A percentile compares a stretch with the other conserved stretches of the same genome.
Conservation (phyloP, 257 asterid genomes). For the Ilex aquifolium region DNA sequence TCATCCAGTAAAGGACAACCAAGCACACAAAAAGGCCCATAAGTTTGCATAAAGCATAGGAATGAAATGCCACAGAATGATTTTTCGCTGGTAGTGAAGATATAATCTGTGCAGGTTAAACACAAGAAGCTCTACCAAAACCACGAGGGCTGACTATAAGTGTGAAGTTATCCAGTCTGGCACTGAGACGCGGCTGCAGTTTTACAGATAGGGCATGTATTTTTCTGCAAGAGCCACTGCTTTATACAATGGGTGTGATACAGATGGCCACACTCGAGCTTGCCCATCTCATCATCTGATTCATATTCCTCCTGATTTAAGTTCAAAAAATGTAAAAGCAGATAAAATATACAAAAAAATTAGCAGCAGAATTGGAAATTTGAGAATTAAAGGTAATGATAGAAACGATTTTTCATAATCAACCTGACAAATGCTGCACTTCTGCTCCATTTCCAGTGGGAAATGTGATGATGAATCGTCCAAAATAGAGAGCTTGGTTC, state of each 20-base stretch:
- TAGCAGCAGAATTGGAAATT: neutral
- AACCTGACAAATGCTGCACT: conserved; percentile 93
- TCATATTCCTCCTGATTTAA: conserved; percentile 5
- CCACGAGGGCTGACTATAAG: too few species aligned
- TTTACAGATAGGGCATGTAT: neutral
- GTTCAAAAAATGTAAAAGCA: neutral
- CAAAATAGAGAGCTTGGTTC: conserved; percentile 25
- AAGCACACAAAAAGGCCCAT: too few species aligned
- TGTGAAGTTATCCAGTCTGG: neutral
- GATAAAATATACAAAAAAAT: neutral
- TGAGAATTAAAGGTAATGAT: neutral
- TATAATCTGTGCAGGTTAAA: too few species aligned
- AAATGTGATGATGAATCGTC: conserved; percentile 28
- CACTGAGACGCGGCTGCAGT: neutral
- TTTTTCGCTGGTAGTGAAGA: too few species aligned
- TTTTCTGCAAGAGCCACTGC: neutral
- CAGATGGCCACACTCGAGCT: neutral
- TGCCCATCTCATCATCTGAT: neutral
- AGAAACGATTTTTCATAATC: neutral
- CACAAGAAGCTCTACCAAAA: too few species aligned
- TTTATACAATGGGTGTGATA: conserved; percentile 3
- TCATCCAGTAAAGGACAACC: too few species aligned
- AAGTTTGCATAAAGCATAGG: too few species aligned
- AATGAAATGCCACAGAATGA: too few species aligned
- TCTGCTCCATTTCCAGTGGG: conserved; percentile 39